Conservation (phyloP, 805 yeast genomes). For the Ogataea nonfermentans region DNA sequence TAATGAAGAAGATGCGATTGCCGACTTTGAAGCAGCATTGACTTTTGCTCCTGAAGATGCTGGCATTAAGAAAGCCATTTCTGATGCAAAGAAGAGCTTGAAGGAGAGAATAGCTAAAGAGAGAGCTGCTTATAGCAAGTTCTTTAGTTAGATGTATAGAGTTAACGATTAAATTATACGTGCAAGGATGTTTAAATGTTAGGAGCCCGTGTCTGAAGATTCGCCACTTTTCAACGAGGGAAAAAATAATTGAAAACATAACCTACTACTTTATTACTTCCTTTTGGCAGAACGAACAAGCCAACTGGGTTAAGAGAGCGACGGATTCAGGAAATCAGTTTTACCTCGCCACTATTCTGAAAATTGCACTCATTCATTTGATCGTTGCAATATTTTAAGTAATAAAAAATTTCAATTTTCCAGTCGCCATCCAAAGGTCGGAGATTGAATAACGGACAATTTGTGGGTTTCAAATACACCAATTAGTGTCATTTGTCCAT, state of each 20-base stretch:
- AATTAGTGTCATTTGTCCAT: constrained; percentile 10
- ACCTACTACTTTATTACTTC: constrained; percentile 13
- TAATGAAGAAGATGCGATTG: constrained; percentile 68
- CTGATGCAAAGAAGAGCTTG: constrained; percentile 52
- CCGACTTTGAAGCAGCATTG: constrained; percentile 64
- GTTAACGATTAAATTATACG: neutral
- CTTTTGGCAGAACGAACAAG: constrained; percentile 12
- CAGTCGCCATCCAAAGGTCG: constrained; percentile 8
- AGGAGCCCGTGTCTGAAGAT: constrained; percentile 11
- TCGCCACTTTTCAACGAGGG: constrained; percentile 25
- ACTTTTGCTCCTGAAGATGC: constrained; percentile 66
- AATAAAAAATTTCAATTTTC: constrained; percentile 11
- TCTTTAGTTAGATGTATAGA: constrained; percentile 41
- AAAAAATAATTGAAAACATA: constrained; percentile 14
- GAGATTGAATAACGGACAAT: constrained; percentile 14
- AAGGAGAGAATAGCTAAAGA: constrained; percentile 62
- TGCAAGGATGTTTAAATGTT: constrained; percentile 7
- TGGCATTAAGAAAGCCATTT: constrained; percentile 64
- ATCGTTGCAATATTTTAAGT: constrained; percentile 26
- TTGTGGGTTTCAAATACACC: constrained; percentile 14
- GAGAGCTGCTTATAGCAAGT: constrained; percentile 70
- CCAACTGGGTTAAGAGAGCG: constrained; percentile 18
- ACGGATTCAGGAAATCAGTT: constrained; percentile 12
- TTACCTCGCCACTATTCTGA: constrained; percentile 10
- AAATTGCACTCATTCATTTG: constrained; percentile 33